phyloP scores from a whole-genome alignment of 148 eudicot species.

The Mesembryanthemum crystallinum region DNA sequence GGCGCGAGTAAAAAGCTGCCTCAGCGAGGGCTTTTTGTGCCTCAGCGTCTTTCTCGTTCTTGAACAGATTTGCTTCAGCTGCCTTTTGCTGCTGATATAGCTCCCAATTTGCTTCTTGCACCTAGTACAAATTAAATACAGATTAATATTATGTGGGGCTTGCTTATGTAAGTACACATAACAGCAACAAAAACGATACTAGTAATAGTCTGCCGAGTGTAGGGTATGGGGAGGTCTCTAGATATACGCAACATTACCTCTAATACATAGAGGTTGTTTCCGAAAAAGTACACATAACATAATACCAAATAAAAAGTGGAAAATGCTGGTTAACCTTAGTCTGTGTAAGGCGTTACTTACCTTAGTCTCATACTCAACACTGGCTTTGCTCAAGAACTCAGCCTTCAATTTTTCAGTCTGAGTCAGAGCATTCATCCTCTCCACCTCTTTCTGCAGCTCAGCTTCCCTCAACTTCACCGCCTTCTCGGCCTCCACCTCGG shows the following conservation, averaged over 20 bases:
- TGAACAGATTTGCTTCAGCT: slow-evolving; percentile 47
- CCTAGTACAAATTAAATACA: too few species aligned
- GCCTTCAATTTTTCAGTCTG: slow-evolving; percentile 52
- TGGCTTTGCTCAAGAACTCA: slow-evolving; percentile 48
- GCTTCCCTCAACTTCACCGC: slow-evolving; percentile 48
- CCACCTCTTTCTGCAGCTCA: slow-evolving; percentile 49
- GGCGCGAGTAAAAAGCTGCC: slow-evolving; percentile 38
- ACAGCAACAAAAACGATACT: too few species aligned
- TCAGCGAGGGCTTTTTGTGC: slow-evolving; percentile 41
- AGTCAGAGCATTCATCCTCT: slow-evolving; percentile 48
- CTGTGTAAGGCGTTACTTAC: too few species aligned
- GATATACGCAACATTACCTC: too few species aligned
- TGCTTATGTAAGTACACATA: too few species aligned
- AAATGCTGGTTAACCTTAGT: too few species aligned
- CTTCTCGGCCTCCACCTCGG: slow-evolving; percentile 50
- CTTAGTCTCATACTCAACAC: slow-evolving; percentile 58
- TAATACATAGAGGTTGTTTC: too few species aligned
- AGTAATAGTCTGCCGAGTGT: too few species aligned
- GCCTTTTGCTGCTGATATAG: slow-evolving; percentile 53
- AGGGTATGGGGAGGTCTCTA: too few species aligned
- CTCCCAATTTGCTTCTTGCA: slow-evolving; percentile 70
- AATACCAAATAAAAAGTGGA: too few species aligned
- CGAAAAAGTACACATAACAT: too few species aligned
- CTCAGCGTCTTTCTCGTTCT: slow-evolving; percentile 38
- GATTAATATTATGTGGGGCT: too few species aligned